Evolutionary conservation across 176 grass and related monocot genomes (phyloP), one percentile per base, ranked within the genome.

Genomic region (Carex cristatella): DNA sequence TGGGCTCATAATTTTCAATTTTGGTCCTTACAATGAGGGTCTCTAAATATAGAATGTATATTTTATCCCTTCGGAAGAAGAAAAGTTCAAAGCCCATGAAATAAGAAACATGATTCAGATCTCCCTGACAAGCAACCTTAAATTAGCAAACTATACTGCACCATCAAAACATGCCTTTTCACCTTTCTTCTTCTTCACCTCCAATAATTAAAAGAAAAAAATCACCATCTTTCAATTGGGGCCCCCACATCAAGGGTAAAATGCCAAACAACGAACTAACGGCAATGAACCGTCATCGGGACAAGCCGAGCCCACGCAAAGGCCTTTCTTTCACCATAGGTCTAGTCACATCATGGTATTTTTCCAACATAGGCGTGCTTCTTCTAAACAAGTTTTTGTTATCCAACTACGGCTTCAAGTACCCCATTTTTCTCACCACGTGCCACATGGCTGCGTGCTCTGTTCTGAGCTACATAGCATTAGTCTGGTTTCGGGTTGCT

Each of bases 351-450:
- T 85, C 92, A 30, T 97, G 95, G 95, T 97, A 97, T 90, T 91
- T 89, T 57, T 97, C 95, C 82, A 97, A 97, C 91, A 94, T 97
- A 88, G 95, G 95, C 67, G 92, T 97, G 81, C 95, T 97, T 61
- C 91, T 97, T 77, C 91, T 97, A 86, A 97, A 97, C 95, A 97
- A 97, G 91, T 97, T 93, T 88, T 89, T 97, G 56, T 91, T 94
- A 80, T 90, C 87, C 87, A 97, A 97, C 92, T 94, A 97, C 62
- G 92, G 95, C 62, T 97, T 97, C 95, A 94, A 93, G 91, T 97
- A 94, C 89, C 95, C 95, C 1, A 94, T 97, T 93, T 97, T 97
- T 90, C 95, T 97, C 88, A 97, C 95, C 89, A 94, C 94, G 91
- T 97, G 95, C 89, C 92, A 97, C 92, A 97, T 97, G 95, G 77